A percentile compares a stretch with the other conserved stretches of the same genome.
These are phyloP conservation scores for Teunomyces aglyptinius DNA, from an alignment of 805 yeast genomes.

Conservation along the genomic window DNA sequence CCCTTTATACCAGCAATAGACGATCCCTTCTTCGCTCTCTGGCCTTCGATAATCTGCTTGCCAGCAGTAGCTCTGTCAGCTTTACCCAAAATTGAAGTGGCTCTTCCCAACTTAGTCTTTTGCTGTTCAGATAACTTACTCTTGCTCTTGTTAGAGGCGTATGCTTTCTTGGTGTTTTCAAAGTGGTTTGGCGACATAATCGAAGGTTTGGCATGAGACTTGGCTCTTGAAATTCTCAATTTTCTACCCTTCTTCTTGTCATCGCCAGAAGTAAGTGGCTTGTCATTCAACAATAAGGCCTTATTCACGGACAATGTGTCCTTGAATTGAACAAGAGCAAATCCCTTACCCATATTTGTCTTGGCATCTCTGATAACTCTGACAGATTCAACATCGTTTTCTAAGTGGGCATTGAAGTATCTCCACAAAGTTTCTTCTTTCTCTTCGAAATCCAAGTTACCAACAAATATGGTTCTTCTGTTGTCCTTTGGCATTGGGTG, in stretches of 20 bases:
- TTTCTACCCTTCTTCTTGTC: constrained; percentile 48
- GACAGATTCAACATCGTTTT: constrained; percentile 73
- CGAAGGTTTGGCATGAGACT: constrained; percentile 40
- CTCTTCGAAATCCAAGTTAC: constrained; percentile 91
- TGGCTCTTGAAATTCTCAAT: constrained; percentile 70
- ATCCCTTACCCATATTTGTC: constrained; percentile 95
- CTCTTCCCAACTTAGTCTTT: constrained; percentile 78
- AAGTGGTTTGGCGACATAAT: constrained; percentile 43
- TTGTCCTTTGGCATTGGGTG: constrained; percentile 87
- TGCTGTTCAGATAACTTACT: constrained; percentile 57
- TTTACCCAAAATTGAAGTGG: constrained; percentile 68
- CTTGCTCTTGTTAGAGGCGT: constrained; percentile 20
- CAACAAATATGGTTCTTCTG: constrained; percentile 83
- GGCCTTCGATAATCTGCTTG: constrained; percentile 61
- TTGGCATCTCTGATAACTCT: constrained; percentile 88
- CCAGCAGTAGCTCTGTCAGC: constrained; percentile 76
- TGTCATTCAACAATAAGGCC: constrained; percentile 75
- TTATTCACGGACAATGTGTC: constrained; percentile 72
- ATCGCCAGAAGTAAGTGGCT: constrained; percentile 38
- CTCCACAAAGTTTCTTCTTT: constrained; percentile 86
- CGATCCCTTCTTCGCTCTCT: constrained; percentile 71
- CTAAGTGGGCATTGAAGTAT: constrained; percentile 54
- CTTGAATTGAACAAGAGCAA: constrained; percentile 90
- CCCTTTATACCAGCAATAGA: constrained; percentile 59
- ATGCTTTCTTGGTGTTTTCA: constrained; percentile 30